Evolutionary conservation across 768 basidiomycete species (phyloP), one percentile per base, ranked within the genome.

Genomic region (Pulveroboletus sp.): DNA sequence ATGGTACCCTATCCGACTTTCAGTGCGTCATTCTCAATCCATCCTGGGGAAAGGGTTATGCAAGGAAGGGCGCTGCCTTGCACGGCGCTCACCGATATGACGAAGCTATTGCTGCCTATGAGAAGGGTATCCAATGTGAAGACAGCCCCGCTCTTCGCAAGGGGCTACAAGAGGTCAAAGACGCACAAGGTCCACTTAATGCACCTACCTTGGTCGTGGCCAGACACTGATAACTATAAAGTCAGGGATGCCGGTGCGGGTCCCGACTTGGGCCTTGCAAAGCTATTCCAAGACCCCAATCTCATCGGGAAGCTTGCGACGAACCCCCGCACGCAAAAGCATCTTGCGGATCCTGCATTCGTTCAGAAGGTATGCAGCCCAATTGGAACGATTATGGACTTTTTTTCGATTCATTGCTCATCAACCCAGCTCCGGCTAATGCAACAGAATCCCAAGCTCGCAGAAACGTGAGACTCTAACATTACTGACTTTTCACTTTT

Each of bases 11-110:
- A 11, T 33, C 21, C 32, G 35, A 18, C 39, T 33, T 43, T 38
- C 32, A 94, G 91, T 91, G 89, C 54, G 77, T 94, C 63, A 78
- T 79, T 61, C 73, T 87, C 50, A 89, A 86, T 58, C 82, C 89
- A 5, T 72, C 78, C 1, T 96, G 94, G 89, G 73, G 85, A 26
- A 97, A 97, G 66, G 93, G 93, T 6, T 92, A 86, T 71, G 86
- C 85, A 14, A 81, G 94, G 49, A 93, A 93, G 65, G 94, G 94
- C 40, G 93, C 94, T 43, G 94, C 94, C 26, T 71, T 96, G 52
- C 94, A 96, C 61, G 94, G 94, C 30, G 75, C 81, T 32, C 76
- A 77, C 50, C 74, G 77, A 65, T 95, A 81, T 60, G 86, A 84
- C 50, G 90, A 93, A 14, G 93, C 93, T 7, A 86, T 95, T 57